Base-by-base conservation (phyloP, 176 grass and related monocot species). In the Rhynchospora tenuis region DNA sequence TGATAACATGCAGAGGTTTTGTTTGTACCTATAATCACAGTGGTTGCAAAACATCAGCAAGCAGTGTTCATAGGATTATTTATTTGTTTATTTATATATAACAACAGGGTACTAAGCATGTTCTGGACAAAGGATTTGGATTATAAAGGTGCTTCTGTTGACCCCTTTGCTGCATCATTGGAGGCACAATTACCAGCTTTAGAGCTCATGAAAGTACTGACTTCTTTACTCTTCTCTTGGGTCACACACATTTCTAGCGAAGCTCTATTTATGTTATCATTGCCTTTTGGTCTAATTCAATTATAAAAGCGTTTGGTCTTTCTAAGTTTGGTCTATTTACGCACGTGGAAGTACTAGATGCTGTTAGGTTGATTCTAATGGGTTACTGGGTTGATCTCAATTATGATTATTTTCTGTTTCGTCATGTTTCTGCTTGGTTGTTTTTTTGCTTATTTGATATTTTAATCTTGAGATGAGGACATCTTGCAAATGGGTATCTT, bases 151-250 rank as follows among this genome's bases (percentile, higher is more conserved):
- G 83, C 84, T 78, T 80, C 86, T 64, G 61, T 88, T 84, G 87
- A 73, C 47, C 60, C 84, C 56, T 87, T 71, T 15, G 84, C 89
- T 90, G 87, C 87, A 46, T 85, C 92, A 51, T 48, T 87, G 2
- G 89, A 88, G 79, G 84, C 68, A 66, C 90, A 98, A 64, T 72
- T 98, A 59, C 95, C 95, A 67, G 74, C 90, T 54, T 81, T 98
- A 51, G 95, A 98, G 87, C 90, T 98, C 78, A 74, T 98, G 84
- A 98, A 94, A 89, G 95, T 98, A 94, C 66, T 16, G 5, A 22
- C 48, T 76, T 76, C 24, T 28, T 76, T 76, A 23, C 26, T 76
- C 6, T 52, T 76, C 73, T 55, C 24, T 38, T 68, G 64, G 19
- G 33, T 66, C 28, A 7, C 23, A 51, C 24, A 76, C 48, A 55